phyloP scores from a whole-genome alignment of 164 flowering plant species.

The Aristolochia fimbriata region DNA sequence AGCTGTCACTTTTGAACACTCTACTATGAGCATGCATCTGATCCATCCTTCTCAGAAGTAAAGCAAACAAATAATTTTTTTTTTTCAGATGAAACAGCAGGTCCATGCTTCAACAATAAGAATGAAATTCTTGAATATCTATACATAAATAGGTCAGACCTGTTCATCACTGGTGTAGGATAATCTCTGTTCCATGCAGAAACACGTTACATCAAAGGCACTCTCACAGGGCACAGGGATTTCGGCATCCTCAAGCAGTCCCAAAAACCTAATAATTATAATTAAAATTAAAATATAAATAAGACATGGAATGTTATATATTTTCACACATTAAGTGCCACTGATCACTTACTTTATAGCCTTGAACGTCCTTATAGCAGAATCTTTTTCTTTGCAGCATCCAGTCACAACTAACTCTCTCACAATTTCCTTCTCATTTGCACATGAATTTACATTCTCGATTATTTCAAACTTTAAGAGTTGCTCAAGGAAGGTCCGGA shows the following conservation, averaged over 20 bases:
- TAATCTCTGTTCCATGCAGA: constrained; percentile 75
- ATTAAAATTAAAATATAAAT: neutral
- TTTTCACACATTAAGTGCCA: neutral
- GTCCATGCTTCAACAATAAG: neutral
- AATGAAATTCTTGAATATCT: neutral
- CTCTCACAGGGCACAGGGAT: constrained; percentile 62
- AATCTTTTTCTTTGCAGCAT: constrained; percentile 46
- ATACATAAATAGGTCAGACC: constrained; percentile 25
- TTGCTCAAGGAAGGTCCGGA: constrained; percentile 38
- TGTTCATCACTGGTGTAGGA: constrained; percentile 60
- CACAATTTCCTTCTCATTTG: constrained; percentile 32
- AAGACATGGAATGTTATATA: neutral
- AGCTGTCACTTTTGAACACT: neutral
- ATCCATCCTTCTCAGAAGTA: neutral
- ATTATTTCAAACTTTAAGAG: constrained; percentile 35
- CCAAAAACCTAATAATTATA: constrained; percentile 57
- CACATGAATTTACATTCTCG: neutral
- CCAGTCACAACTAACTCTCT: constrained; percentile 44
- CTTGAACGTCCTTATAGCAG: constrained; percentile 57
- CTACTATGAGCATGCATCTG: neutral
- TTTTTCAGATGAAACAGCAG: neutral
- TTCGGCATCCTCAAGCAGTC: constrained; percentile 53
- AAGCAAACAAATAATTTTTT: neutral
- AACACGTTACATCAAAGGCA: constrained; percentile 71
- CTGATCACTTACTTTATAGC: constrained; percentile 48